Base-by-base conservation (phyloP, 139 green algal genomes). In the Tetratostichococcus sp. region DNA sequence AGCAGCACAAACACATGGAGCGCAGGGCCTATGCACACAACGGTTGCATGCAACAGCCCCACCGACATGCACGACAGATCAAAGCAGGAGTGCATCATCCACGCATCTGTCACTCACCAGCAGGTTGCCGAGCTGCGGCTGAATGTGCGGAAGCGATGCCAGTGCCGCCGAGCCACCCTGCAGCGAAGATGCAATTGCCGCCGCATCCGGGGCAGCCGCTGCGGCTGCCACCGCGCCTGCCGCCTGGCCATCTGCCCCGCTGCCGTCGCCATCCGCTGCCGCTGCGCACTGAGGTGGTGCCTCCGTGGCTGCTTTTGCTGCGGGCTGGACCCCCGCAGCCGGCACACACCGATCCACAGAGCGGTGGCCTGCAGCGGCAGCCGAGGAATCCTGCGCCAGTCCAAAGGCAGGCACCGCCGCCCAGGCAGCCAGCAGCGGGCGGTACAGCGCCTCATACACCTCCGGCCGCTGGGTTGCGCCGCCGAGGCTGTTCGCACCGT, bases 391-490 rank as follows among this genome's bases (percentile, higher is more conserved):
- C 22, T 26, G 8, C 58, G 58, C 58, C 8, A n/a, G 58, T 16
- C 25, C 28, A 32, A 34, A 32, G 19, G n/a, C 43, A 25, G 58
- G 58, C 19, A 5, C 35, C 21, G 70, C 70, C 32, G 70, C 79
- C 76, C 79, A 83, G 25, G 86, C 22, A 0, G 76, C 77, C 22
- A 89, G 77, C 66, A 87, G 78, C 58, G 75, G 71, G 31, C 76
- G 71, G 69, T 80, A 87, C 30, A 91, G 43, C 19, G 75, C 79
- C 25, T 72, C 67, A 74, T 86, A 86, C 26, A 79, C 75, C 35
- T 76, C 69, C 1, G 79, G 79, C 67, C 88, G 78, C 34, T 87
- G 76, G 1, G 57, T 75, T 0, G 65, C 62, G 25, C 74, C 74
- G 25, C 75, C 77, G 1, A 74, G 65, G 71, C 71, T 80, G 1